A percentile compares a stretch with the other conserved stretches of the same genome.
phyloP scores from a whole-genome alignment of 495 filamentous ascomycete species.

The Penicillium egyptiacum region DNA sequence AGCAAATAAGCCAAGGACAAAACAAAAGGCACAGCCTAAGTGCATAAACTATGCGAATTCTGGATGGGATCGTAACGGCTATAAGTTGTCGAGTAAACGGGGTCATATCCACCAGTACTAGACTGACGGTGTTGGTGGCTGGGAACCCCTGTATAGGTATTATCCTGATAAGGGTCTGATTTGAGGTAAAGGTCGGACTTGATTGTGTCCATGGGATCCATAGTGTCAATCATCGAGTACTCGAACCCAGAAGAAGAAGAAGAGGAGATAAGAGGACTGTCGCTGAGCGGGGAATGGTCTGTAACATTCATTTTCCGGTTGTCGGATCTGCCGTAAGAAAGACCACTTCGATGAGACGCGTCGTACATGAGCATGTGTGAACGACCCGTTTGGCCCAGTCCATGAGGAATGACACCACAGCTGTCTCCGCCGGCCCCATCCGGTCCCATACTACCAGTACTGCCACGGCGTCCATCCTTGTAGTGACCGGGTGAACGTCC shows the following conservation, averaged over 20 bases:
- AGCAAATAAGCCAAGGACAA: conserved; percentile 4
- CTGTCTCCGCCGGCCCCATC: conserved; percentile 53
- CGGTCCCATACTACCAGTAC: conserved; percentile 68
- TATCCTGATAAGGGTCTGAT: conserved; percentile 40
- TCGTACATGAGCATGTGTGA: conserved; percentile 44
- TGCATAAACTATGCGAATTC: conserved; percentile 39
- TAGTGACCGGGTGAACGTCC: conserved; percentile 93
- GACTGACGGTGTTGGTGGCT: conserved; percentile 27
- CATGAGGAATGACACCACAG: conserved; percentile 33
- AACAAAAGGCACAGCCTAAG: conserved; percentile 18
- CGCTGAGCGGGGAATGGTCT: conserved; percentile 43
- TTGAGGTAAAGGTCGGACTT: conserved; percentile 30
- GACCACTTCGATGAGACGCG: conserved; percentile 32
- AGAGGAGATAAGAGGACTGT: conserved; percentile 46
- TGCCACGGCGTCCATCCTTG: conserved; percentile 75
- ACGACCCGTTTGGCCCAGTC: conserved; percentile 35
- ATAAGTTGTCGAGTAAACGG: conserved; percentile 37
- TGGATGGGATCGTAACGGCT: conserved; percentile 35
- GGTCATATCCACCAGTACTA: conserved; percentile 34
- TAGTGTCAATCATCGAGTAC: conserved; percentile 41
- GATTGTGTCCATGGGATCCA: conserved; percentile 45
- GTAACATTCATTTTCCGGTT: conserved; percentile 38
- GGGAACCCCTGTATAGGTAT: conserved; percentile 27
- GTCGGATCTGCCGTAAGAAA: conserved; percentile 38
- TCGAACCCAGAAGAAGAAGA: conserved; percentile 46